These are phyloP conservation scores for Thelonectria discophora DNA, from an alignment of 2,329 filamentous ascomycete genomes.

Conservation along the genomic window DNA sequence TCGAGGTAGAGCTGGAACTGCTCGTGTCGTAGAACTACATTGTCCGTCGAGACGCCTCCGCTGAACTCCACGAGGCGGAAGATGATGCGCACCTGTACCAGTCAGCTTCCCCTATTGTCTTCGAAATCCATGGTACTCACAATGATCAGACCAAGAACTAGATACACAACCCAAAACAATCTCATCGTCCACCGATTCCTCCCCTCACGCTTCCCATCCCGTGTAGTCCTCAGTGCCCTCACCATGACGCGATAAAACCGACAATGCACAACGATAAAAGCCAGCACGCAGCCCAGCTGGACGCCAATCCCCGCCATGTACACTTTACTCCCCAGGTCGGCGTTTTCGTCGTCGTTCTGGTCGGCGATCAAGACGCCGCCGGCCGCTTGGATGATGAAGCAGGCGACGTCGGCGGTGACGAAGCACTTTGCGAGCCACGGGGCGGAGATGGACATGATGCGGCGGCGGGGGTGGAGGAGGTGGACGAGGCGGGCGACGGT, in stretches of 20 bases:
- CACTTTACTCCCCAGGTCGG: conserved; percentile 38
- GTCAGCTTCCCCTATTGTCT: too few relatives aligned
- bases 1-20: conserved; percentile 57
- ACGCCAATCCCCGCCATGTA: conserved; percentile 61
- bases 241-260: conserved; percentile 15
- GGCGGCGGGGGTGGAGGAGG: conserved; percentile 48
- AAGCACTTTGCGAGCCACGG: conserved; percentile 48
- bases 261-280: conserved; percentile 51
- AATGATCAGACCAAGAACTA: conserved; percentile 46
- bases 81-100: conserved; percentile 53
- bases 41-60: conserved; percentile 44
- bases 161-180: conserved; percentile 38
- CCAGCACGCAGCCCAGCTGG: conserved; percentile 57
- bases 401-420: conserved; percentile 50
- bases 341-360: conserved; percentile 17
- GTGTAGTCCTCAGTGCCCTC: too few relatives aligned
- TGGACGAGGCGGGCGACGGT: conserved; percentile 54
- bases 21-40: conserved; percentile 44
- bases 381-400: conserved; percentile 44
- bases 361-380: conserved; percentile 40
- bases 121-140: too few relatives aligned
- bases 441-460: conserved; percentile 48
- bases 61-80: conserved; percentile 62
- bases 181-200: conserved; percentile 13
- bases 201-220: conserved; percentile 14